phyloP scores from a whole-genome alignment of 2,329 filamentous ascomycete species.

The Helotiales sp. region DNA sequence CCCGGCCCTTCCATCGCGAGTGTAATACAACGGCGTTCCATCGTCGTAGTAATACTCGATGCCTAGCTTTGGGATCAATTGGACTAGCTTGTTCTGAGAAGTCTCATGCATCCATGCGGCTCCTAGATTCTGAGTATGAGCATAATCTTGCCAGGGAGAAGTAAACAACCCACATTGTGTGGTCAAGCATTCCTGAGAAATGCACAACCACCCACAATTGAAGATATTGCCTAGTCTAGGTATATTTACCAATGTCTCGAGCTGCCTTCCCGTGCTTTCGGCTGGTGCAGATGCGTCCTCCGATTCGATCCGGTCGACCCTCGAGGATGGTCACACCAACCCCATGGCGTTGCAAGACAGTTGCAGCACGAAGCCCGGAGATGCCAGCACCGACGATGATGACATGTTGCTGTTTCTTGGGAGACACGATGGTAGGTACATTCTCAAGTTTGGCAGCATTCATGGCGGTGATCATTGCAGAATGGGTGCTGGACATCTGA shows the following conservation, averaged over 20 bases:
- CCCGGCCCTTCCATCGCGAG: slow-evolving; percentile 48
- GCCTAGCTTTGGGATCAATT: slow-evolving; percentile 48
- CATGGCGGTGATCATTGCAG: slow-evolving; percentile 17
- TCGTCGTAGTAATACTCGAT: slow-evolving; percentile 53
- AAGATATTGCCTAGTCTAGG: slow-evolving; percentile 43
- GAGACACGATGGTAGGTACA: slow-evolving; percentile 11
- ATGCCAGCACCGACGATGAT: slow-evolving; percentile 61
- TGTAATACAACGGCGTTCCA: slow-evolving; percentile 49
- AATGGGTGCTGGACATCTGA: slow-evolving; percentile 22
- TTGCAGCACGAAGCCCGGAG: slow-evolving; percentile 60
- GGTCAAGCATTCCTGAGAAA: slow-evolving; percentile 29
- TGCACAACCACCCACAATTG: slow-evolving; percentile 41
- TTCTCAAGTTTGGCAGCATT: slow-evolving; percentile 28
- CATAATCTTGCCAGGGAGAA: slow-evolving; percentile 34
- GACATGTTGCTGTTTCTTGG: slow-evolving; percentile 47
- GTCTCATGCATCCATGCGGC: slow-evolving; percentile 54
- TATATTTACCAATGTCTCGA: slow-evolving; percentile 48
- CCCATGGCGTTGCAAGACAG: slow-evolving; percentile 58
- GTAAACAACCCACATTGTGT: slow-evolving; percentile 43
- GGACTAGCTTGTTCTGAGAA: slow-evolving; percentile 50
- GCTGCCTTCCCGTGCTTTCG: slow-evolving; percentile 44
- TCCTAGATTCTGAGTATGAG: slow-evolving; percentile 42
- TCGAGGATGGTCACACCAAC: slow-evolving; percentile 61
- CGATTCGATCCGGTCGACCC: slow-evolving; percentile 56
- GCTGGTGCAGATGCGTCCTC: slow-evolving; percentile 52